Conservation (phyloP, 768 basidiomycete genomes). For the Nidularia sp. region DNA sequence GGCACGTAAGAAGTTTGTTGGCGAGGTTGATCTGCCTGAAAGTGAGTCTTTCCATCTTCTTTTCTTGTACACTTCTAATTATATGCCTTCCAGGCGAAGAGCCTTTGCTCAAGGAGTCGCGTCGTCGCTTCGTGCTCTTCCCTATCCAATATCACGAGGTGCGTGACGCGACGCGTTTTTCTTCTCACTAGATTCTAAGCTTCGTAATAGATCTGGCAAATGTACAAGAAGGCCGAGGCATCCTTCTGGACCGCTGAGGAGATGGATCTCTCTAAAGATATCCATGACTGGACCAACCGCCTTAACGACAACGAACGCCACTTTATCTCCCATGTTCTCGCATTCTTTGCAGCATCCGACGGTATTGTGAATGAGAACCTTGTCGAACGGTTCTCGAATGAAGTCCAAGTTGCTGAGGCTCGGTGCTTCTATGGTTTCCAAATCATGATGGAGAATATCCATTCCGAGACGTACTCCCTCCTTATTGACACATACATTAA, state of each 20-base stretch:
- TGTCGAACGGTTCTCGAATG: slow-evolving; percentile 89
- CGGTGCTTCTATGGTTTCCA: slow-evolving; percentile 99
- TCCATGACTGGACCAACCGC: slow-evolving; percentile 83
- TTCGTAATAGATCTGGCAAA: slow-evolving; percentile 89
- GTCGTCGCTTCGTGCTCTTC: slow-evolving; percentile 86
- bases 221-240: slow-evolving; percentile 96
- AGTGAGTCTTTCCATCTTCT: slow-evolving; percentile 37
- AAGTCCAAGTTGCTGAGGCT: slow-evolving; percentile 92
- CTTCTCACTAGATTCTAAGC: neutral
- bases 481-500: slow-evolving; percentile 97
- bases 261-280: slow-evolving; percentile 90
- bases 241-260: slow-evolving; percentile 96
- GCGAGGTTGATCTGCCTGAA: slow-evolving; percentile 69
- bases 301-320: slow-evolving; percentile 86
- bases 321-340: slow-evolving; percentile 92
- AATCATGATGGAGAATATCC: slow-evolving; percentile 99
- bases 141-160: slow-evolving; percentile 95
- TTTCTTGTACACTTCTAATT: slow-evolving; percentile 12
- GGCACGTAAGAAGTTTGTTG: slow-evolving; percentile 54
- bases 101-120: slow-evolving; percentile 78
- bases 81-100: slow-evolving; percentile 52
- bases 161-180: slow-evolving; percentile 12
- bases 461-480: slow-evolving; percentile 96
- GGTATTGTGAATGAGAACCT: slow-evolving; percentile 98
- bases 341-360: slow-evolving; percentile 96